These are phyloP conservation scores for Blastomyces silverae DNA, from an alignment of 2,329 filamentous ascomycete genomes.

Conservation along the genomic window DNA sequence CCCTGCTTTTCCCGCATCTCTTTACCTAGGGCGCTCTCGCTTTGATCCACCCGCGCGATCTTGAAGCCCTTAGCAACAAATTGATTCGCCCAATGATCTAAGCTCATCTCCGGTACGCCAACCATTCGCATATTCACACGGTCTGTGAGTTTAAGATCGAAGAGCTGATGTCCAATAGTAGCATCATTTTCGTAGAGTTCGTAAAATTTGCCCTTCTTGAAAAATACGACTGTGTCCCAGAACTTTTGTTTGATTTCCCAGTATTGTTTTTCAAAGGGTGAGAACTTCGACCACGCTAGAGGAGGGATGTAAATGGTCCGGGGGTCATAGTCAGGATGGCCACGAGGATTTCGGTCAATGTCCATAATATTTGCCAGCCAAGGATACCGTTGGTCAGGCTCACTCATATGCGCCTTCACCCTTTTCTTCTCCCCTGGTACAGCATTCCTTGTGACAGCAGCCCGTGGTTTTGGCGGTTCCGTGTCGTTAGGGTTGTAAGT, in stretches of 20 bases:
- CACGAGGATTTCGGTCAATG: conserved; percentile 69
- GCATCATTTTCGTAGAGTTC: conserved; percentile 98
- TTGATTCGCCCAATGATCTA: conserved; percentile 97
- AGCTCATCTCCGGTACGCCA: conserved; percentile 86
- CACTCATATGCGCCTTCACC: conserved; percentile 67
- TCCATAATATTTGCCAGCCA: conserved; percentile 86
- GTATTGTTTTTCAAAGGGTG: conserved; percentile 94
- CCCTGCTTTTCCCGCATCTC: conserved; percentile 92
- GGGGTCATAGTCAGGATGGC: conserved; percentile 83
- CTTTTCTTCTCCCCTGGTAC: conserved; percentile 36
- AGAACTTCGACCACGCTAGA: conserved; percentile 71
- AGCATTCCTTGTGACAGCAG: conserved; percentile 28
- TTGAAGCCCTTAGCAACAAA: conserved; percentile 98
- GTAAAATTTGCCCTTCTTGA: conserved; percentile 99
- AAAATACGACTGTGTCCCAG: conserved; percentile 96
- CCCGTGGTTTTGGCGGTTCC: conserved; percentile 46
- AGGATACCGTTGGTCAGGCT: conserved; percentile 77
- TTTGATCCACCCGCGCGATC: conserved; percentile 92
- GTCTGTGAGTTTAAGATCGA: conserved; percentile 95
- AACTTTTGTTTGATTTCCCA: conserved; percentile 99
- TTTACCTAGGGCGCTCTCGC: conserved; percentile 90
- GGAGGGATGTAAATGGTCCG: conserved; percentile 87
- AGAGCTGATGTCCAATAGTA: conserved; percentile 89
- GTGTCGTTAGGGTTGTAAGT: conserved; percentile 59
- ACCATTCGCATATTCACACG: conserved; percentile 99